Conservation (phyloP, 495 filamentous ascomycete genomes). For the Podospora conica region DNA sequence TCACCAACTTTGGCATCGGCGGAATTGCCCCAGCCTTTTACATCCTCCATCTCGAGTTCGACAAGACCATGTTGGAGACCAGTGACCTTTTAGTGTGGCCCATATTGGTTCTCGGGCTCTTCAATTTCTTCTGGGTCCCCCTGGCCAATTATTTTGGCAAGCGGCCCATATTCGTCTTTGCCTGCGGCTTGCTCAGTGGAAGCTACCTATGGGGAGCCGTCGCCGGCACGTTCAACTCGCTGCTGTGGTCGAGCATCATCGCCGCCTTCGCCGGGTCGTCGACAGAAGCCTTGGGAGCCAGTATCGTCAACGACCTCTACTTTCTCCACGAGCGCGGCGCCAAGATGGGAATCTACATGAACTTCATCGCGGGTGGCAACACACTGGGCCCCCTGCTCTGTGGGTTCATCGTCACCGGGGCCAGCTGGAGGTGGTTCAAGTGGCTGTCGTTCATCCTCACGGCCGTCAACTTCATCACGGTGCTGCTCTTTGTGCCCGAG, state of each 20-base stretch:
- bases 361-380: slow-evolving; percentile 35
- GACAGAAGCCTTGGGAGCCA: slow-evolving; percentile 33
- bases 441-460: slow-evolving; percentile 31
- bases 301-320: slow-evolving; percentile 38
- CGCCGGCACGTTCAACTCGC: slow-evolving; percentile 23
- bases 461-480: slow-evolving; percentile 29
- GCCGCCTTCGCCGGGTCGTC: slow-evolving; percentile 35
- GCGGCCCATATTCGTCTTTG: slow-evolving; percentile 46
- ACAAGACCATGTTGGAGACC: slow-evolving; percentile 23
- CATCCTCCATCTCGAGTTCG: slow-evolving; percentile 24
- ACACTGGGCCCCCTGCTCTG: slow-evolving; percentile 37
- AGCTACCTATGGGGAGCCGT: slow-evolving; percentile 29
- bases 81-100: slow-evolving; percentile 30
- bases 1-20: slow-evolving; percentile 38
- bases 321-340: slow-evolving; percentile 39
- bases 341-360: slow-evolving; percentile 37
- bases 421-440: slow-evolving; percentile 37
- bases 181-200: slow-evolving; percentile 29
- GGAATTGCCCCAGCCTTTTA: slow-evolving; percentile 29
- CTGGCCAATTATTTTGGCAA: slow-evolving; percentile 50
- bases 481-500: slow-evolving; percentile 35
- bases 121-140: slow-evolving; percentile 52
- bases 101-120: slow-evolving; percentile 30
- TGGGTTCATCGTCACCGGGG: slow-evolving; percentile 33
- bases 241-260: slow-evolving; percentile 32